These are phyloP conservation scores for Hymenotorrendiella dingleyae DNA, from an alignment of 2,329 filamentous ascomycete species.

Conservation along the genomic window DNA sequence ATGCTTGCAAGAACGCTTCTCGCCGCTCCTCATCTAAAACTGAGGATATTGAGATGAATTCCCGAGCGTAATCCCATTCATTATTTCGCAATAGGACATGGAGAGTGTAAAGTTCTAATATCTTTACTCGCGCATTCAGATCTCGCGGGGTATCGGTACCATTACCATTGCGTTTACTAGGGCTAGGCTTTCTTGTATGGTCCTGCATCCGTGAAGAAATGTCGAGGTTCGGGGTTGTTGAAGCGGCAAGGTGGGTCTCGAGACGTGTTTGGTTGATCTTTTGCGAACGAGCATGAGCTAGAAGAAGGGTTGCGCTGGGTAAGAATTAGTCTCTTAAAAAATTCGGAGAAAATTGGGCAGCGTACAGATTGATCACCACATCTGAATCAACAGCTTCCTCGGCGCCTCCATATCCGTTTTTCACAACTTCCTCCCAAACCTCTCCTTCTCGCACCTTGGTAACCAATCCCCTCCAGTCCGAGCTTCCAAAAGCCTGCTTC, in stretches of 20 bases:
- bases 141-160: constrained; percentile 81
- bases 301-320: constrained; percentile 73
- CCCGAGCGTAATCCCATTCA: constrained; percentile 91
- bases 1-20: constrained; percentile 80
- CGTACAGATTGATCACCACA: constrained; percentile 82
- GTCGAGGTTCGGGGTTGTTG: constrained; percentile 67
- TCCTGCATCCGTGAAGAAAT: constrained; percentile 53
- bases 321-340: constrained; percentile 16
- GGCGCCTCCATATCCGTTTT: constrained; percentile 77
- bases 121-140: constrained; percentile 77
- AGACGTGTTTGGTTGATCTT: constrained; percentile 77
- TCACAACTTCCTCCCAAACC: constrained; percentile 91
- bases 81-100: constrained; percentile 91
- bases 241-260: constrained; percentile 80
- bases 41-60: constrained; percentile 82
- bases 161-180: constrained; percentile 42
- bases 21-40: constrained; percentile 88
- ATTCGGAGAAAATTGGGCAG: constrained; percentile 5
- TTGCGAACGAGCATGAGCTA: constrained; percentile 85
- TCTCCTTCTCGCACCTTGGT: constrained; percentile 80
- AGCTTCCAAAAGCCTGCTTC: constrained; percentile 77
- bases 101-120: constrained; percentile 90
- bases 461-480: constrained; percentile 78
- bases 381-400: constrained; percentile 92
- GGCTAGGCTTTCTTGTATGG: constrained; percentile 62